Percentiles rank a stretch among this genome's conserved stretches.
phyloP scores from a whole-genome alignment of 257 asterid genomes.

The Coffea canephora region DNA sequence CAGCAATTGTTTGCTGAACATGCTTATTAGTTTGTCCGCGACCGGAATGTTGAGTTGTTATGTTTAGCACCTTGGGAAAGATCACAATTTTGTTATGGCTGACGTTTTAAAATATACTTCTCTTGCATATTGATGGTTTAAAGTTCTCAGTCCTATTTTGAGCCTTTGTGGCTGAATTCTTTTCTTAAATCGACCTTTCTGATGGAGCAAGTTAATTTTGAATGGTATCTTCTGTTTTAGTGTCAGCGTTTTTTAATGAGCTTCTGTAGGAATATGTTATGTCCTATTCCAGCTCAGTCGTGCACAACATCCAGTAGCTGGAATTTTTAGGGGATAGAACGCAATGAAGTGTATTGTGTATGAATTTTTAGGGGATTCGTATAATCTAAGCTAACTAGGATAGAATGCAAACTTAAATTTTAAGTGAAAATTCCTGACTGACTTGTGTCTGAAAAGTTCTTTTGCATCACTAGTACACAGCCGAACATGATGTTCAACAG shows the following conservation, averaged over 20 bases:
- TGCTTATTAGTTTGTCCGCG: background rate
- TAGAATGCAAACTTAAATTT: too few relatives aligned
- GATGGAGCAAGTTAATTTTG: background rate
- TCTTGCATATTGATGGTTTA: background rate
- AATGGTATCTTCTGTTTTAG: background rate
- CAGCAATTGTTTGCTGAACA: background rate
- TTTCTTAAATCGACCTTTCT: too few relatives aligned
- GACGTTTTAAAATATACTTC: background rate
- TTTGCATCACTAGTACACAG: too few relatives aligned
- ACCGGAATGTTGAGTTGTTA: conserved; percentile 1
- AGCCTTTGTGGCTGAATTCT: background rate
- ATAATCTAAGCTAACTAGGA: too few relatives aligned
- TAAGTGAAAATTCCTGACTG: background rate
- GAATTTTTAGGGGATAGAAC: background rate
- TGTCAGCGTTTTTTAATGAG: background rate
- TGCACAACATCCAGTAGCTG: background rate
- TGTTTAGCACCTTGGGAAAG: background rate
- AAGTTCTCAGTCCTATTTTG: too few relatives aligned
- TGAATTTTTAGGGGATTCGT: too few relatives aligned
- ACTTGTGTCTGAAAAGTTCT: too few relatives aligned
- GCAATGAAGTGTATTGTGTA: background rate
- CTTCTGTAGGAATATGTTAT: background rate
- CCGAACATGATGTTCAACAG: too few relatives aligned
- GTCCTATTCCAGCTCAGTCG: background rate
- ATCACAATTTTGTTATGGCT: conserved; percentile 6